Evolutionary conservation across 352 stramenopile genomes (phyloP).

Genomic region (Phytophthora pinifolia): DNA sequence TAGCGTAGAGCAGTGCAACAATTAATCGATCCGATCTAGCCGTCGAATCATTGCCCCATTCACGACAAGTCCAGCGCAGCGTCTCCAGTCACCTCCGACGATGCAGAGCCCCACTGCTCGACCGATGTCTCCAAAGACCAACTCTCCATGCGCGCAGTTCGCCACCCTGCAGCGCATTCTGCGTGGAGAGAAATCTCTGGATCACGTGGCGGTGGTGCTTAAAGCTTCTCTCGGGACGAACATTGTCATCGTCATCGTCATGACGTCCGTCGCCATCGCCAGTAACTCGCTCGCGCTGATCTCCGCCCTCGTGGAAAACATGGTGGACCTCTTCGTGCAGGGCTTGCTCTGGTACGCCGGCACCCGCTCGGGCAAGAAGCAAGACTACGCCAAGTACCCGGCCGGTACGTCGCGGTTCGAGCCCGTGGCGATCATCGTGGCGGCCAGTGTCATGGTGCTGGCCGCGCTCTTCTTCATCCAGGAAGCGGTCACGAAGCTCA

Average conservation of each 20-base stretch:
- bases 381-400: conserved; percentile 90
- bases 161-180: conserved; percentile 14
- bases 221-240: conserved; percentile 62
- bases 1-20: not conserved
- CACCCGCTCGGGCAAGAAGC: conserved; percentile 70
- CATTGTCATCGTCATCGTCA: conserved; percentile 65
- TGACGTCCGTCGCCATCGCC: conserved; percentile 66
- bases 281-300: conserved; percentile 90
- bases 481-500: conserved; percentile 49
- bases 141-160: conserved; percentile 7
- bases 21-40: no score
- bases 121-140: conserved; percentile 8
- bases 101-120: conserved; percentile 22
- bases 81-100: conserved; percentile 3
- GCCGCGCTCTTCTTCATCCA: conserved; percentile 85
- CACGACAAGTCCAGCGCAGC: conserved; percentile 3
- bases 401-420: conserved; percentile 91
- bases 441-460: conserved; percentile 91
- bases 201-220: conserved; percentile 58
- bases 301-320: conserved; percentile 90
- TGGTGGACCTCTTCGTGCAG: conserved; percentile 93
- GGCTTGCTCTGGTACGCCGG: conserved; percentile 90
- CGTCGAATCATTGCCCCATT: conserved; percentile 3
- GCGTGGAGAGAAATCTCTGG: conserved; percentile 39
- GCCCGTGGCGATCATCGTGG: conserved; percentile 92